Base-by-base conservation (phyloP, 148 eudicot species). In the Vaccinium myrtillus region DNA sequence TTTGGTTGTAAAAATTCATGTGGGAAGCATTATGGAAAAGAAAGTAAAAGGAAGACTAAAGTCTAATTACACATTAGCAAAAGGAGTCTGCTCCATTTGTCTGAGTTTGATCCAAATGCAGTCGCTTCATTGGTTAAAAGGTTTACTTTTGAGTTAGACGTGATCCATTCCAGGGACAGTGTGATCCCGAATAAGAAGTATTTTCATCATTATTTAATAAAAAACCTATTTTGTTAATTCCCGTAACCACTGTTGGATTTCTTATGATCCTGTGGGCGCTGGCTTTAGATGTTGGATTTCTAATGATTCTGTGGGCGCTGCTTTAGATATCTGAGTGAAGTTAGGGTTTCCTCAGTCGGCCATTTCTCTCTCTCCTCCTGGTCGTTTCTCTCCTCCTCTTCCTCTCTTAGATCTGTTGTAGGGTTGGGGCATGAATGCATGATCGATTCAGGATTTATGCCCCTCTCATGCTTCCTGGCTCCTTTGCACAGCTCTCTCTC, bases 181-280 rank as follows among this genome's bases (percentile, higher is more conserved):
- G 6, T 79, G 69, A 56, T 79, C 49, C 18, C 1, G 19, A 56
- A 12, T 27, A 67, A 32, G 54, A 78, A 56, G 69, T 79, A 56
- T 2, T 30, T 13, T 23, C 54, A 12, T 25, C 43, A 12, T 8
- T 25, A 78, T 53, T 78, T 25, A 78, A 25, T 14, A 51, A 53
- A 23, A 12, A 78, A 12, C 61, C n/a, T 18, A 18, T 55, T 79
- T 56, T 30, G 10, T 12, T 78, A 78, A 9, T 15, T 15, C 1
- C 15, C 11, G 1, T 54, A 78, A 23, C 79, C 79, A 77, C 79
- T 58, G 58, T 77, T 50, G 56, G 79, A 77, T 77, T n/a, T 49
- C 21, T n/a, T 48, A 4, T 49, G 79, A 77, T 77, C 36, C 23
- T 21, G 46, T 12, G 32, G 46, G 18, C n/a, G 48, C 59, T 51